These are phyloP conservation scores for Mrakia blollopis DNA, from an alignment of 768 basidiomycete species.

Conservation along the genomic window DNA sequence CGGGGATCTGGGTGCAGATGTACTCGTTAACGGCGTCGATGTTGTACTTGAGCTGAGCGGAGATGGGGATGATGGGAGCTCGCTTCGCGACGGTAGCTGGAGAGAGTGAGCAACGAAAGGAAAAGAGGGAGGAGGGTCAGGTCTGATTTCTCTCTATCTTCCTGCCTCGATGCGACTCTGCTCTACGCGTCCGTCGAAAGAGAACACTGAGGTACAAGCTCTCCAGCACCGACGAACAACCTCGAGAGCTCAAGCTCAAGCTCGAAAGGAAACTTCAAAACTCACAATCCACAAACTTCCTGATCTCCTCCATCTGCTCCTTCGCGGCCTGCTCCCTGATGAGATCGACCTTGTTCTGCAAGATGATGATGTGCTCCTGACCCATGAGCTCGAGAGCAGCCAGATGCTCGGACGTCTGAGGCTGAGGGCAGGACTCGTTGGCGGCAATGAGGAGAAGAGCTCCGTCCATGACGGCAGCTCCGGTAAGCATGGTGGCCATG, in stretches of 20 bases:
- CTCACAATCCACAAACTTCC: constrained; percentile 88
- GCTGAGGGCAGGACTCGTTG: constrained; percentile 98
- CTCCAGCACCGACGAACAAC: no score
- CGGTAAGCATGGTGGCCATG: constrained; percentile 99
- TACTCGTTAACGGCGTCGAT: constrained; percentile 99
- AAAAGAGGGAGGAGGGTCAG: neutral
- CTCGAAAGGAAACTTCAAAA: constrained; percentile 14
- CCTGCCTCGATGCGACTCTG: neutral
- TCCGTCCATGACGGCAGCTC: constrained; percentile 99
- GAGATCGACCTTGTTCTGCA: constrained; percentile 98
- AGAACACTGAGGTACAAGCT: no score
- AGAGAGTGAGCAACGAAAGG: neutral
- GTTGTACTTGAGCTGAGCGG: constrained; percentile 97
- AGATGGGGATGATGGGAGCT: constrained; percentile 97
- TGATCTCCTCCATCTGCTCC: constrained; percentile 93
- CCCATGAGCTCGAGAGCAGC: constrained; percentile 99
- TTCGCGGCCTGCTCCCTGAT: constrained; percentile 91
- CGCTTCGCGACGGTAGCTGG: constrained; percentile 92
- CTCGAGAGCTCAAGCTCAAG: neutral
- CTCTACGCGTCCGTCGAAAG: neutral
- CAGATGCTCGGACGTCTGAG: constrained; percentile 96
- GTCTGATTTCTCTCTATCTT: no score
- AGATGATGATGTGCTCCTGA: constrained; percentile 91
- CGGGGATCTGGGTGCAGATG: constrained; percentile 92
- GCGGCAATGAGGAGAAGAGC: constrained; percentile 91